Conservation (phyloP, 495 filamentous ascomycete species). For the Pyrenula massariospora region DNA sequence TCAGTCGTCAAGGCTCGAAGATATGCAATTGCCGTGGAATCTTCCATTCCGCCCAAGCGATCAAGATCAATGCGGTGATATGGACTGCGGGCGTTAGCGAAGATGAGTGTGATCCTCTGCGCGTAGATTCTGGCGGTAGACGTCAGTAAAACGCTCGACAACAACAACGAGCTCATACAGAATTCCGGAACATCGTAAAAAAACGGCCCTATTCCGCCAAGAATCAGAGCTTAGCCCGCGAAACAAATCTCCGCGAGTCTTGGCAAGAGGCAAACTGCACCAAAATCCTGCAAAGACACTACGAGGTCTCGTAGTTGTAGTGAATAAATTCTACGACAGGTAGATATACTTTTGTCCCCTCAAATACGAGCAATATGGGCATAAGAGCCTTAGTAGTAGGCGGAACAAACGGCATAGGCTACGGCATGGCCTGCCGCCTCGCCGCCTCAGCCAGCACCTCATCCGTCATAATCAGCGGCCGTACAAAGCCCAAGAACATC, state of each 20-base stretch:
- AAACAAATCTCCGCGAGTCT: background rate
- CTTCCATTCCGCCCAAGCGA: background rate
- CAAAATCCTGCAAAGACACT: background rate
- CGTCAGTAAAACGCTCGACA: background rate
- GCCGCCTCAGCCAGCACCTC: conserved; percentile 2
- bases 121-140: background rate
- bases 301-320: background rate
- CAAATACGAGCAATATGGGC: background rate
- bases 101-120: background rate
- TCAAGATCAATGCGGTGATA: background rate
- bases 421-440: conserved; percentile 10
- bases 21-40: background rate
- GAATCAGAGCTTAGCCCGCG: background rate
- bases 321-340: background rate
- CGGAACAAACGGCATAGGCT: conserved; percentile 12
- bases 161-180: too few relatives aligned
- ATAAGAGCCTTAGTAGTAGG: conserved; percentile 9
- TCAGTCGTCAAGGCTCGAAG: background rate
- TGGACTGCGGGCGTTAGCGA: background rate
- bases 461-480: conserved; percentile 10
- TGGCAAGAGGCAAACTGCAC: background rate
- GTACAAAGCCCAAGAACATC: conserved; percentile 8
- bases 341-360: background rate
- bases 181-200: too few relatives aligned
- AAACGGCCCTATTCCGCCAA: background rate